These are phyloP conservation scores for Acanthamoeba castellanii DNA, from an alignment of 208 protist species.

Conservation along the genomic window DNA sequence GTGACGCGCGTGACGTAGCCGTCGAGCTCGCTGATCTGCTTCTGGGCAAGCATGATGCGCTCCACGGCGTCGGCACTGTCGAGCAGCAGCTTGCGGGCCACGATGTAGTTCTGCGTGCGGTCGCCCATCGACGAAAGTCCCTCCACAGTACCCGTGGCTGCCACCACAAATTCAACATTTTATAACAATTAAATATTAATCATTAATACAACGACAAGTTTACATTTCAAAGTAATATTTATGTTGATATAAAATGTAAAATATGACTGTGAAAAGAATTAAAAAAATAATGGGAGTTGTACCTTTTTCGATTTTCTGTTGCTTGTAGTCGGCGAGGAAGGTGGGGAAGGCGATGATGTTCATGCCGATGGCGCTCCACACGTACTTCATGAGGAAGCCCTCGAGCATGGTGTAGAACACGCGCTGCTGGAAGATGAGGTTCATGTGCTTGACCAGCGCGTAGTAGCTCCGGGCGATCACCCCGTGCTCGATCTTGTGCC, in stretches of 20 bases:
- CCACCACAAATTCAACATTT: background rate
- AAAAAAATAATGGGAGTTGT: background rate
- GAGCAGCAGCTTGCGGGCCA: constrained; percentile 45
- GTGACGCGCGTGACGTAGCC: constrained; percentile 46
- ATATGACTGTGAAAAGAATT: background rate
- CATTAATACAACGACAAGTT: too few species aligned
- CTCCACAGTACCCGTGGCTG: constrained; percentile 7
- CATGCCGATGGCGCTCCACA: constrained; percentile 64
- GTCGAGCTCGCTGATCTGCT: constrained; percentile 59
- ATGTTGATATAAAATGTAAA: background rate
- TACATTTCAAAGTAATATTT: too few species aligned
- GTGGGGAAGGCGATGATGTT: constrained; percentile 57
- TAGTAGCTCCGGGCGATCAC: constrained; percentile 6
- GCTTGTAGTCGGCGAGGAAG: constrained; percentile 60
- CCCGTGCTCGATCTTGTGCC: background rate
- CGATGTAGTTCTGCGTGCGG: constrained; percentile 61
- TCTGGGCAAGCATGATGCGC: constrained; percentile 55
- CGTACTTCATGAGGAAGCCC: constrained; percentile 42
- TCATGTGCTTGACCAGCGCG: constrained; percentile 14
- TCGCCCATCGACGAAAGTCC: background rate
- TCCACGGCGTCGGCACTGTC: constrained; percentile 21
- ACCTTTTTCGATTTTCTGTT: constrained; percentile 7
- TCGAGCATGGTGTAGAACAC: constrained; percentile 18
- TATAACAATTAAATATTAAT: background rate
- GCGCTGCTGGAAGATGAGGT: constrained; percentile 27